phyloP scores from a whole-genome alignment of 2,329 filamentous ascomycete genomes.

The Fusarium sp. region DNA sequence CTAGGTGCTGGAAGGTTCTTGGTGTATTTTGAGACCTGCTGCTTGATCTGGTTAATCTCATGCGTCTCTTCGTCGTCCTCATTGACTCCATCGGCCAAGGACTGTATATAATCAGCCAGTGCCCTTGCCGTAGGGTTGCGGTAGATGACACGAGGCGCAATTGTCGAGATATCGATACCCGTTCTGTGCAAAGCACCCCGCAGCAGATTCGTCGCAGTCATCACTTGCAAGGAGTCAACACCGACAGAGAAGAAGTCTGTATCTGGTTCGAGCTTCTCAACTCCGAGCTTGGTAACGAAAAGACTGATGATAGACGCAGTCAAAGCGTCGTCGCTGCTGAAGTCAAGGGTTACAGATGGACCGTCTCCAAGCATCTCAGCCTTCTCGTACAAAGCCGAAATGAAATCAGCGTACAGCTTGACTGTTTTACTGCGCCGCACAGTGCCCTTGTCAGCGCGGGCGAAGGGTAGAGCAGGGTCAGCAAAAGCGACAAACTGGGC shows the following conservation, averaged over 20 bases:
- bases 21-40: background rate
- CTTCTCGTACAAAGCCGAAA: background rate
- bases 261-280: background rate
- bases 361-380: background rate
- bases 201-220: background rate
- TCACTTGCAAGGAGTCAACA: background rate
- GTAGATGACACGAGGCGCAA: background rate
- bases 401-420: background rate
- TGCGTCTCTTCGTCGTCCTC: background rate
- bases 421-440: background rate
- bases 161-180: fast-evolving
- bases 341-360: background rate
- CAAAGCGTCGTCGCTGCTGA: background rate
- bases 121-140: background rate
- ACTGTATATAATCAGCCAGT: background rate
- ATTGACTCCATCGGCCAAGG: fast-evolving
- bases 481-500: background rate
- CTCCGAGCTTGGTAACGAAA: background rate
- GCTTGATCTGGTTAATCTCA: background rate
- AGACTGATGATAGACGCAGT: background rate
- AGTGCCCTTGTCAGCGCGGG: background rate
- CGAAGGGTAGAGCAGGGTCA: background rate
- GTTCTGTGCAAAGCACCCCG: background rate
- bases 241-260: background rate
- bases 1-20: fast-evolving